These are phyloP conservation scores for Neurospora discreta DNA, from an alignment of 495 filamentous ascomycete genomes.

Conservation along the genomic window DNA sequence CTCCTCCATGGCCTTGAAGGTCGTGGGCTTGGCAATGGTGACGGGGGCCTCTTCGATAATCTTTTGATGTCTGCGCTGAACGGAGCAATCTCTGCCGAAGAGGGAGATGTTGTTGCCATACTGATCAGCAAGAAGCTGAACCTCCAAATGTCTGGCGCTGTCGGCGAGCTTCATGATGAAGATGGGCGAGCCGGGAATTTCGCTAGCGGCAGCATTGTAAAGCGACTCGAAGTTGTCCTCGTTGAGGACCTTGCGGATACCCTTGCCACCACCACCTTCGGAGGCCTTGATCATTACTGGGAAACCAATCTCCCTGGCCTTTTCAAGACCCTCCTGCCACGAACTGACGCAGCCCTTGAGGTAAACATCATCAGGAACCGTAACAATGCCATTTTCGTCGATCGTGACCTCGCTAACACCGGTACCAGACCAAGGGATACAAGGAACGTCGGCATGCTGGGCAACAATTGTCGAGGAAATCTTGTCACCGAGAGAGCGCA, in stretches of 20 bases:
- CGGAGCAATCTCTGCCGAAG: slow-evolving; percentile 97
- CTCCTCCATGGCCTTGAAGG: slow-evolving; percentile 93
- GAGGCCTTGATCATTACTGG: slow-evolving; percentile 99
- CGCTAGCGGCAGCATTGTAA: slow-evolving; percentile 90
- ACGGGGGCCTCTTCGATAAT: slow-evolving; percentile 99
- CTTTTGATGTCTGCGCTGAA: slow-evolving; percentile 97
- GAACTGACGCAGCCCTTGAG: slow-evolving; percentile 81
- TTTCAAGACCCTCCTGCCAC: slow-evolving; percentile 77
- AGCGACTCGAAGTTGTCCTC: slow-evolving; percentile 75
- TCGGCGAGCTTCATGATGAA: slow-evolving; percentile 99
- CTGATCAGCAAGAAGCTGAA: slow-evolving; percentile 94
- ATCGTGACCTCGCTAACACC: slow-evolving; percentile 75
- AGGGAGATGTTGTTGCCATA: slow-evolving; percentile 99
- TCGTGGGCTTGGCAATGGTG: slow-evolving; percentile 78
- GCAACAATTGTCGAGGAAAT: slow-evolving; percentile 99
- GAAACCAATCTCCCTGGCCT: slow-evolving; percentile 87
- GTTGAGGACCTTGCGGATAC: slow-evolving; percentile 88
- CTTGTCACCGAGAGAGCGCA: slow-evolving; percentile 98
- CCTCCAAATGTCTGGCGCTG: slow-evolving; percentile 91
- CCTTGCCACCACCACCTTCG: slow-evolving; percentile 99
- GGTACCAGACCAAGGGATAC: slow-evolving; percentile 96
- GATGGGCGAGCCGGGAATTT: slow-evolving; percentile 98
- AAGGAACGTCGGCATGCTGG: slow-evolving; percentile 92
- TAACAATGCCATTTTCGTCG: slow-evolving; percentile 78
- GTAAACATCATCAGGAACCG: slow-evolving; percentile 79